Conservation (phyloP, 768 basidiomycete species). For the Naganishia randhawae region DNA sequence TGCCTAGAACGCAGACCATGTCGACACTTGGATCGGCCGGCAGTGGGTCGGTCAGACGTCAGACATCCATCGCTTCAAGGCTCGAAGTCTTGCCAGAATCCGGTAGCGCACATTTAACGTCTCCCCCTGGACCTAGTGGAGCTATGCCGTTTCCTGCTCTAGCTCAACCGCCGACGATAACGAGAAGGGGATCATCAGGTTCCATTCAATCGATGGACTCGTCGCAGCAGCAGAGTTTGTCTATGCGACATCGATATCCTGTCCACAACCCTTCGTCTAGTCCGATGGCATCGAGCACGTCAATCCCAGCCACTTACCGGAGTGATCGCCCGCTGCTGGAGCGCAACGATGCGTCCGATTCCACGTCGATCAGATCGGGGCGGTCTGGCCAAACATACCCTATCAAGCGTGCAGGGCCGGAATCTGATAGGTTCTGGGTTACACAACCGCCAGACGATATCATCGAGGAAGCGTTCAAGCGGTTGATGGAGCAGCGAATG, state of each 20-base stretch:
- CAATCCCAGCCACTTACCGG: slow-evolving; percentile 12
- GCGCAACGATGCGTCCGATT: slow-evolving; percentile 24
- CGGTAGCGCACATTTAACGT: slow-evolving; percentile 24
- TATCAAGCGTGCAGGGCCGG: slow-evolving; percentile 4
- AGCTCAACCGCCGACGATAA: slow-evolving; percentile 29
- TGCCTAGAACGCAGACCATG: slow-evolving; percentile 44
- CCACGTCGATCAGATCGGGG: slow-evolving; percentile 30
- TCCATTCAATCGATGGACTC: slow-evolving; percentile 16
- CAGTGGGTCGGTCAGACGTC: slow-evolving; percentile 21
- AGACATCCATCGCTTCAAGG: slow-evolving; percentile 24
- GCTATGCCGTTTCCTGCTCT: slow-evolving; percentile 26
- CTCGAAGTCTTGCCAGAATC: slow-evolving; percentile 27
- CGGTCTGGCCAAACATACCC: slow-evolving; percentile 25
- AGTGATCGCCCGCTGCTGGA: slow-evolving; percentile 8
- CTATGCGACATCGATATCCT: slow-evolving; percentile 22
- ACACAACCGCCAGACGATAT: slow-evolving; percentile 59
- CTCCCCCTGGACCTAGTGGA: slow-evolving; percentile 20
- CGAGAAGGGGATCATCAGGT: slow-evolving; percentile 21
- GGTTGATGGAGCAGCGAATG: slow-evolving; percentile 66
- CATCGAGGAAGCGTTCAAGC: slow-evolving; percentile 74
- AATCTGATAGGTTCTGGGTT: slow-evolving; percentile 19
- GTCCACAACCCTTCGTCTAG: not conserved
- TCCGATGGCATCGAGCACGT: not conserved
- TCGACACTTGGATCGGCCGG: not conserved
- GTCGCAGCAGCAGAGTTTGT: not conserved